A percentile compares a stretch with the other conserved stretches of the same genome.
Conservation (phyloP, 768 basidiomycete species). For the Cystoderma amianthinum region DNA sequence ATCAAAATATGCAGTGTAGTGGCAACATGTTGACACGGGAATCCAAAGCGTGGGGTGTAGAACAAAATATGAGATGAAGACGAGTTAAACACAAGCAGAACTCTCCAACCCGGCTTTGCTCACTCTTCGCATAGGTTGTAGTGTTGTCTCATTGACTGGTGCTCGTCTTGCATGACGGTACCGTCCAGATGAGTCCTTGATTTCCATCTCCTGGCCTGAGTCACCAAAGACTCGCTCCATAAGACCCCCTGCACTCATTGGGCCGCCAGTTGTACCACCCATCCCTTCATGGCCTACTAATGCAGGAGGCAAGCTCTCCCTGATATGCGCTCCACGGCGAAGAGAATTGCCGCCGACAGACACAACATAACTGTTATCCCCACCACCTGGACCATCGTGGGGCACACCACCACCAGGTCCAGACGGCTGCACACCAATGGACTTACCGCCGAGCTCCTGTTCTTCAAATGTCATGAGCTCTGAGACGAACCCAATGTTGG, state of each 20-base stretch:
- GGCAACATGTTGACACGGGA: background rate
- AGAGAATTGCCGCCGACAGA: slow-evolving; percentile 30
- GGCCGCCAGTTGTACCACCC: slow-evolving; percentile 19
- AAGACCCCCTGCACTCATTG: slow-evolving; percentile 29
- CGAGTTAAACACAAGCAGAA: slow-evolving; percentile 21
- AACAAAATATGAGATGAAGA: background rate
- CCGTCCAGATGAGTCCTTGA: slow-evolving; percentile 78
- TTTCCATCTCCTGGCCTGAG: slow-evolving; percentile 79
- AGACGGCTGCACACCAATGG: slow-evolving; percentile 53
- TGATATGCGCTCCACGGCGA: slow-evolving; percentile 53
- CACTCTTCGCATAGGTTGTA: slow-evolving; percentile 85
- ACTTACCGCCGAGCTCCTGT: slow-evolving; percentile 75
- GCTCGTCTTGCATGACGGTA: slow-evolving; percentile 84
- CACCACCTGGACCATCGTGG: slow-evolving; percentile 9
- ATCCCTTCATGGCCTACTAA: slow-evolving; percentile 25
- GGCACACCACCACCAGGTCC: slow-evolving; percentile 13
- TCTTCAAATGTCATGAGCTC: slow-evolving; percentile 98
- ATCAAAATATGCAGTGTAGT: too few relatives aligned
- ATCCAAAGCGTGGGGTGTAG: background rate
- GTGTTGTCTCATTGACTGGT: slow-evolving; percentile 80
- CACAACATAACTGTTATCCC: slow-evolving; percentile 23
- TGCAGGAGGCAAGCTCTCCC: slow-evolving; percentile 70
- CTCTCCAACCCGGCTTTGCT: slow-evolving; percentile 93
- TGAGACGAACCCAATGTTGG: slow-evolving; percentile 96
- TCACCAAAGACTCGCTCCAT: slow-evolving; percentile 49